Evolutionary conservation across 768 basidiomycete species (phyloP), one percentile per base, ranked within the genome.

Genomic region (Cystofilobasidium ferigula): DNA sequence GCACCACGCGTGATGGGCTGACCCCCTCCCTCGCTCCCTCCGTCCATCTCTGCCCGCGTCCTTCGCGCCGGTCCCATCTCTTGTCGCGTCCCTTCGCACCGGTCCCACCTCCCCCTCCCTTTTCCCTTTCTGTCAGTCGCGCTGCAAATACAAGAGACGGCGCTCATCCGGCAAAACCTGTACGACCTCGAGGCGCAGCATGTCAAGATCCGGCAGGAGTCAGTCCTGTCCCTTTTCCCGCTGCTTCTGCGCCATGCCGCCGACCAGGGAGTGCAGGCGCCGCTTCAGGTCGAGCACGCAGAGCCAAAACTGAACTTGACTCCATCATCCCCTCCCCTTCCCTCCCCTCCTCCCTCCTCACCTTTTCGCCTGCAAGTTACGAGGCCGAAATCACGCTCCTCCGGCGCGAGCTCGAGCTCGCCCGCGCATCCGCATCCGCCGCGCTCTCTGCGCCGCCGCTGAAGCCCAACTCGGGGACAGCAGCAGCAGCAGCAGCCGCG

Each of bases 141-240:
- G 61, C 71, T 71, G 32, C 94, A 98, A 77, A 85, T 97, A 69
- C 87, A 85, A 74, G 94, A 98, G 74, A 80, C 97, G 62, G 88
- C 86, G 70, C 84, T 86, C 73, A 91, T 99, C 72, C 84, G 91
- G 40, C 86, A 90, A 72, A 84, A 87, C 2, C 80, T 97, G 14
- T 93, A 92, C 73, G 91, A 97, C 70, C 85, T 99, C 63, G 94
- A 99, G 74, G 78, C 84, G 0, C 86, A 88, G 69, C 91, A 98
- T 71, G 82, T 81, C 69, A 89, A 92, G 79, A 84, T 90, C 61
- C 82, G 90, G 38, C 83, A 86, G 68, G 84, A 86, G 72, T 77
- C 40, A 63, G 76, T 71, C 2, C 24, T 9, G 10, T 42, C 14
- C 22, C 36, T 24, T 28, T 53, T 26, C 22, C 34, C n/a, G 26